Evolutionary conservation across 2,329 filamentous ascomycete genomes (phyloP).

Genomic region (Apiospora pterosperma): DNA sequence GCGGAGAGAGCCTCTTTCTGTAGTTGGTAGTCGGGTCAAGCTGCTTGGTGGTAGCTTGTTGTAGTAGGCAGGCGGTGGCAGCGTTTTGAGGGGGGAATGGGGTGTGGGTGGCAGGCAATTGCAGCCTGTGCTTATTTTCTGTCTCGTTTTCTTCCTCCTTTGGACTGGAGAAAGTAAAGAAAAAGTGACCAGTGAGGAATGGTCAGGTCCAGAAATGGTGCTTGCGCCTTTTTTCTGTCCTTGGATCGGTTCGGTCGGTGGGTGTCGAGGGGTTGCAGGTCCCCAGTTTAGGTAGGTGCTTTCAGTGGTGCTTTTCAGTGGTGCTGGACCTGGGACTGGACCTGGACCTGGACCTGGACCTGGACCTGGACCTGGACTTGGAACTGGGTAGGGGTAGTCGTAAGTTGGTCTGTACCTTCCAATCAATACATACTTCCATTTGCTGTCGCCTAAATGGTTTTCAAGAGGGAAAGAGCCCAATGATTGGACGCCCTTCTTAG

Average conservation of each 20-base stretch:
- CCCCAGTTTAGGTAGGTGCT: neutral
- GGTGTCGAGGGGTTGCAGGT: neutral
- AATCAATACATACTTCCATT: neutral
- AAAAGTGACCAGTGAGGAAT: neutral
- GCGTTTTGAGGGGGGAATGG: neutral
- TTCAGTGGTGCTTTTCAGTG: neutral
- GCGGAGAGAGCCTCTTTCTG: slow-evolving; percentile 43
- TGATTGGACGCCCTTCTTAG: neutral
- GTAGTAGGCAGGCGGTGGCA: slow-evolving; percentile 20
- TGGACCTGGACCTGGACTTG: neutral
- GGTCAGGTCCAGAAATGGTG: neutral
- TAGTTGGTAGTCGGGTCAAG: slow-evolving; percentile 33
- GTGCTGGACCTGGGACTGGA: neutral
- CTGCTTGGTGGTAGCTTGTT: slow-evolving; percentile 27
- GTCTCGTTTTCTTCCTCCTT: neutral
- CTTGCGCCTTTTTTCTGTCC: slow-evolving; percentile 1
- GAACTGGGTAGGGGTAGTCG: neutral
- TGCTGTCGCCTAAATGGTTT: neutral
- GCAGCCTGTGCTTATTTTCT: slow-evolving; percentile 4
- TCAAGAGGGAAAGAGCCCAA: neutral
- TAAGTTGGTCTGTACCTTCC: neutral
- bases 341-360: neutral
- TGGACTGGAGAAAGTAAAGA: neutral
- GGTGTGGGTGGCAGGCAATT: slow-evolving; percentile 3
- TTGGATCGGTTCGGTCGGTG: neutral